Evolutionary conservation across 2,329 filamentous ascomycete genomes (phyloP).

Genomic region (Fusarium sp.): DNA sequence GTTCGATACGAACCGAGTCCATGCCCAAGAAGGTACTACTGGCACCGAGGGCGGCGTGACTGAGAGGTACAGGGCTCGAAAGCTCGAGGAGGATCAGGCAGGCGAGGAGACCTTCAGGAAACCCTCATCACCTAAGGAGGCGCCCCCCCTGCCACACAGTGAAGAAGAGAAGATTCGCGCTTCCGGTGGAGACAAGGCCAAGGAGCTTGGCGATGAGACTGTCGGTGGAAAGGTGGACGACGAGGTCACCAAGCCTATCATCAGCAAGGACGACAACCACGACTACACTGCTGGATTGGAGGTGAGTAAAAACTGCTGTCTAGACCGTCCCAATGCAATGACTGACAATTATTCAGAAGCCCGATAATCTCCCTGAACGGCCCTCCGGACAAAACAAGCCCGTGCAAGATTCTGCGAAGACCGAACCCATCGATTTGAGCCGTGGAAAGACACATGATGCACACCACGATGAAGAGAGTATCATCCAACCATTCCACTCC

Average conservation of each 20-base stretch:
- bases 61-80: constrained; percentile 83
- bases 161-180: constrained; percentile 76
- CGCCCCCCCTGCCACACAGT: constrained; percentile 81
- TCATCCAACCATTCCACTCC: constrained; percentile 86
- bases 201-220: constrained; percentile 1
- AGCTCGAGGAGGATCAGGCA: constrained; percentile 73
- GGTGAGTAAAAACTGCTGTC: constrained; percentile 35
- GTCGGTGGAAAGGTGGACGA: constrained; percentile 17
- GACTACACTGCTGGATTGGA: constrained; percentile 53
- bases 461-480: constrained; percentile 67
- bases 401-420: constrained; percentile 72
- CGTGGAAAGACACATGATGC: constrained; percentile 46
- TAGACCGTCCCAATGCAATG: not conserved
- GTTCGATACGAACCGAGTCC: constrained; percentile 83
- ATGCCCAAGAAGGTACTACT: constrained; percentile 85
- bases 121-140: constrained; percentile 86
- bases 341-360: constrained; percentile 69
- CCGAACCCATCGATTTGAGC: constrained; percentile 68
- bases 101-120: constrained; percentile 77
- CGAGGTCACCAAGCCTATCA: constrained; percentile 46
- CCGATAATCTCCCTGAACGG: constrained; percentile 80
- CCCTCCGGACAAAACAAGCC: constrained; percentile 80
- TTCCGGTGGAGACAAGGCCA: constrained; percentile 48
- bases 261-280: constrained; percentile 52
- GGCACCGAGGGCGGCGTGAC: constrained; percentile 91